A percentile compares a stretch with the other conserved stretches of the same genome.
Evolutionary conservation across 345 rosid genomes (phyloP).

Genomic region (Sonneratia caseolaris): DNA sequence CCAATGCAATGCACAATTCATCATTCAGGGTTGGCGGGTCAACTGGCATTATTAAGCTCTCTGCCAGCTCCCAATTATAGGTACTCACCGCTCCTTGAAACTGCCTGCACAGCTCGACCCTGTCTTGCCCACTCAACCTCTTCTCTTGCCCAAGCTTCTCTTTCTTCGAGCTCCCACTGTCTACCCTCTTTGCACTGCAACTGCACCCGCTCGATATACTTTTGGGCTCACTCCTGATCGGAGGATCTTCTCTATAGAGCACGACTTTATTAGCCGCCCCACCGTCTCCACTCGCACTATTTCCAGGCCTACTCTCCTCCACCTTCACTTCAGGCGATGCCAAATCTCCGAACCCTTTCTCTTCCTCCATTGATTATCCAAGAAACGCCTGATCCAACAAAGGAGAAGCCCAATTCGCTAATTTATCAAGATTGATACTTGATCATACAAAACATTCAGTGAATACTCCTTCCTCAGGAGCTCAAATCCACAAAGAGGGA

Average conservation of each 20-base stretch:
- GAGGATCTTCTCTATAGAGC: slow-evolving; percentile 54
- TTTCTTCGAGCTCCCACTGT: slow-evolving; percentile 29
- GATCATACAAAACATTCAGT: not conserved
- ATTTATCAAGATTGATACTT: not conserved
- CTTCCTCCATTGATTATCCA: slow-evolving; percentile 33
- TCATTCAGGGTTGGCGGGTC: slow-evolving; percentile 85
- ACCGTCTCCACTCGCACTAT: slow-evolving; percentile 20
- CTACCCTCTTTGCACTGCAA: slow-evolving; percentile 39
- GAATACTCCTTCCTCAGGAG: not conserved
- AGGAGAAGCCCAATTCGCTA: not conserved
- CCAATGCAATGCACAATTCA: slow-evolving; percentile 74
- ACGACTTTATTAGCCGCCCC: slow-evolving; percentile 31
- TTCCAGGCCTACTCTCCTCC: slow-evolving; percentile 29
- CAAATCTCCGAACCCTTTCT: slow-evolving; percentile 32
- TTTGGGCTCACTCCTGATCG: slow-evolving; percentile 31
- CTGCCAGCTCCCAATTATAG: slow-evolving; percentile 83
- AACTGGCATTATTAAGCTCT: slow-evolving; percentile 53
- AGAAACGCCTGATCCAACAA: slow-evolving; percentile 5
- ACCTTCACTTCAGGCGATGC: slow-evolving; percentile 38
- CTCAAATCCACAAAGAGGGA: not conserved
- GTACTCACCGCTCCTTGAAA: slow-evolving; percentile 76
- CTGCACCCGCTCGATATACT: slow-evolving; percentile 23
- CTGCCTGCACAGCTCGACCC: slow-evolving; percentile 64
- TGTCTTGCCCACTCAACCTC: slow-evolving; percentile 61
- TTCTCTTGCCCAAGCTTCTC: slow-evolving; percentile 40